Base-by-base conservation (phyloP, 2,329 filamentous ascomycete species). In the Balansia obtecta region DNA sequence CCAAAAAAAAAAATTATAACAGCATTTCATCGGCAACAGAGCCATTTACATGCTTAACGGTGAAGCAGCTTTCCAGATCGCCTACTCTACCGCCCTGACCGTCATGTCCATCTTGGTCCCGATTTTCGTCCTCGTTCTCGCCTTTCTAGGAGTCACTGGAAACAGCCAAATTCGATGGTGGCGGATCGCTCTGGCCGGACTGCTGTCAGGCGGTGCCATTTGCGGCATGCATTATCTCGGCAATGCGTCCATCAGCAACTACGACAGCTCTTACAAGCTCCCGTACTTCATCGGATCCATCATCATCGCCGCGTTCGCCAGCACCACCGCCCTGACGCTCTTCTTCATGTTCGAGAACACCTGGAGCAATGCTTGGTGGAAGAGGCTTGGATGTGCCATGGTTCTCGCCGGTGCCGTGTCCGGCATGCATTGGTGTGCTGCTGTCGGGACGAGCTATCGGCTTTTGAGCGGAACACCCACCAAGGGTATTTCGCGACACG, bases 161-260 rank as follows among this genome's bases (percentile, higher is more conserved):
- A 75, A 74, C 57, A 76, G 77, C 53, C 70, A 63, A 30, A 71
- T 82, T 12, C 74, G 72, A 27, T 76, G 76, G 65, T 66, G 74
- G 63, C 76, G 80, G 18, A 73, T 85, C 13, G 60, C 73, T 4
- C 60, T 79, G 6, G 83, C 84, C 10, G 86, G 87, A 3, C 61
- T 79, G 1, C 71, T 89, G 40, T 83, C 85, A 1, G 88, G 88
- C n/a, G 72, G 80, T 2, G 82, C 86, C 33, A 83, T 91, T 46
- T 87, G 83, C 52, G 85, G 83, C 38, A 91, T 93, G 87, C 86
- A 93, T 64, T 93, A 91, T 60, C 71, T 91, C 16, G 86, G 86
- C 16, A 88, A 93, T 61, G 77, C 84, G 22, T 87, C 86, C 43
- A 88, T 90, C 52, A 74, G 75, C 34, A 91, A 93, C 63, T 94